These are phyloP conservation scores for Oryza glumipatula DNA, from an alignment of 176 grass and related monocot genomes.

Conservation along the genomic window DNA sequence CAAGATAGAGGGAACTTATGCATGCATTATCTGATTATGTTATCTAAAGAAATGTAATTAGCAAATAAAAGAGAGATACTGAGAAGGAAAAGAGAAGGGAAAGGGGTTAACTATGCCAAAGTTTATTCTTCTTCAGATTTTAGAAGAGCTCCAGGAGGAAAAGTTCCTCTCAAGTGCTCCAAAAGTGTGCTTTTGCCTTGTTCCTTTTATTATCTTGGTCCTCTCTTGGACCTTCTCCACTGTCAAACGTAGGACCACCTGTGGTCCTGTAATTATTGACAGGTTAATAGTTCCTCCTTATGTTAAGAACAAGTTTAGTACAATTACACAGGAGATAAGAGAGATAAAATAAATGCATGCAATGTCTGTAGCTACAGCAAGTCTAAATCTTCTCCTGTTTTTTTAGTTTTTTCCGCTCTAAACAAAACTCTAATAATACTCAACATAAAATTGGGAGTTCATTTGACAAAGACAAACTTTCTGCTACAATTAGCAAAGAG, in stretches of 20 bases:
- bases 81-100: neutral
- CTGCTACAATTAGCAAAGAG: neutral
- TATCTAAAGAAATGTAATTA: neutral
- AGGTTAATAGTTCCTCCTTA: neutral
- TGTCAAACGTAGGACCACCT: conserved; percentile 22
- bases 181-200: conserved; percentile 48
- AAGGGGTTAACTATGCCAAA: neutral
- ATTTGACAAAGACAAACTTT: neutral
- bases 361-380: no score
- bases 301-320: conserved; percentile 10
- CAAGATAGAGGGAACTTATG: neutral
- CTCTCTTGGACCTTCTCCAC: conserved; percentile 18
- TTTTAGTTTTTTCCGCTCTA: no score
- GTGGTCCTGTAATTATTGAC: conserved; percentile 1
- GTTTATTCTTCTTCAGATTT: neutral
- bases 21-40: neutral
- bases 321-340: neutral
- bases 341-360: neutral
- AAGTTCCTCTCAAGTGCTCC: conserved; percentile 46
- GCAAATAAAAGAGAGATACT: neutral
- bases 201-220: conserved; percentile 26
- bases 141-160: conserved; percentile 20
- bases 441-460: neutral
- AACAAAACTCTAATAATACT: no score
- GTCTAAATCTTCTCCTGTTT: no score